Conservation (phyloP, 495 filamentous ascomycete species). For the Aspergillus diversus region DNA sequence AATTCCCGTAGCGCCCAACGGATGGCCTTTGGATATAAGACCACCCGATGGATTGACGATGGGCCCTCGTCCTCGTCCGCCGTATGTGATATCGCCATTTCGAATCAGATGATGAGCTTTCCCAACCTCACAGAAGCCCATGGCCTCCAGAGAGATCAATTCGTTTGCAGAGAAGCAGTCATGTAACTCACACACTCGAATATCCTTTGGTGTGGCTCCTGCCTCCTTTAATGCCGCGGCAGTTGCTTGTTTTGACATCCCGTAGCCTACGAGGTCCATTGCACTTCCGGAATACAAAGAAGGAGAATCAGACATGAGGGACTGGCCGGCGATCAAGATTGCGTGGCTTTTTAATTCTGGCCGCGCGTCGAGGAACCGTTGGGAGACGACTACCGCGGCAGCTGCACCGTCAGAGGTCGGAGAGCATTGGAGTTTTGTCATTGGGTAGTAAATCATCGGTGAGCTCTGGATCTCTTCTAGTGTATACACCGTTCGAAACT, state of each 20-base stretch:
- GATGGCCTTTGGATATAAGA: conserved; percentile 93
- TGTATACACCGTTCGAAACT: conserved; percentile 90
- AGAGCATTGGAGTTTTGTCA: conserved; percentile 78
- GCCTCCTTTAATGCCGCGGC: conserved; percentile 72
- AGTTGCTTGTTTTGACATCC: conserved; percentile 68
- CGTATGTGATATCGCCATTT: conserved; percentile 86
- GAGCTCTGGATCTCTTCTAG: conserved; percentile 78
- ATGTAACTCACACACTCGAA: conserved; percentile 88
- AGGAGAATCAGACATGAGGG: conserved; percentile 76
- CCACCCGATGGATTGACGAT: conserved; percentile 93
- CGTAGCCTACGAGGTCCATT: conserved; percentile 88
- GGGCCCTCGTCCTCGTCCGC: conserved; percentile 71
- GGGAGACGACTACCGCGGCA: conserved; percentile 84
- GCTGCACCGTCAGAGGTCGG: conserved; percentile 91
- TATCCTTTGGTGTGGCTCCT: conserved; percentile 62
- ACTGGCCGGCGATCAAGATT: conserved; percentile 84
- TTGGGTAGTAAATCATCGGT: conserved; percentile 76
- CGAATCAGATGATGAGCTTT: conserved; percentile 93
- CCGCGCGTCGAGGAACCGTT: conserved; percentile 79
- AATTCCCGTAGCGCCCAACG: conserved; percentile 86
- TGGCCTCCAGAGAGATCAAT: conserved; percentile 82
- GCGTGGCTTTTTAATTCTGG: conserved; percentile 80
- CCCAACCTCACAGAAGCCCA: conserved; percentile 75
- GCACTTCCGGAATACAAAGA: conserved; percentile 66
- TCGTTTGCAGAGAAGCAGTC: conserved; percentile 97